These are phyloP conservation scores for Aspergillus sclerotiicarbonarius DNA, from an alignment of 495 filamentous ascomycete species.

Conservation along the genomic window DNA sequence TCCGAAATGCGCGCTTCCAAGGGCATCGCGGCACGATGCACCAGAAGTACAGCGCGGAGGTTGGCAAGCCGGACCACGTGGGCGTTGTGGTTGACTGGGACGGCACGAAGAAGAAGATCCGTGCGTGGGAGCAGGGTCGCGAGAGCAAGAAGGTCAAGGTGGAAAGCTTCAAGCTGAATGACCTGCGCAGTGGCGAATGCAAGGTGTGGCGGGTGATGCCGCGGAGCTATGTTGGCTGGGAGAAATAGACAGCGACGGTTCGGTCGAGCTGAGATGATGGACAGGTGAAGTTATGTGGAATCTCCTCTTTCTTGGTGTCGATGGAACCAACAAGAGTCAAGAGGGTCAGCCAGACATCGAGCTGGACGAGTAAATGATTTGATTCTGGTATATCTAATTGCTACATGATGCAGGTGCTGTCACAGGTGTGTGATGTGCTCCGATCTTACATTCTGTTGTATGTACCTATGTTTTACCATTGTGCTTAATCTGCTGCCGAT, in stretches of 20 bases:
- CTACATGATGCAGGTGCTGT: slow-evolving; percentile 18
- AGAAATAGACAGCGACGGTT: slow-evolving; percentile 32
- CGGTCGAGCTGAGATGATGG: slow-evolving; percentile 7
- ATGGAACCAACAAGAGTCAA: slow-evolving; percentile 4
- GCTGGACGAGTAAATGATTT: slow-evolving; percentile 23
- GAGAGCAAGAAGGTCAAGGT: slow-evolving; percentile 93
- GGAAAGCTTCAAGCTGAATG: slow-evolving; percentile 90
- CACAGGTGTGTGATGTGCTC: slow-evolving; percentile 9
- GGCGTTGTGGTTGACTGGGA: slow-evolving; percentile 98
- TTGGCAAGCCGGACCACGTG: slow-evolving; percentile 91
- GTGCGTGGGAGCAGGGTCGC: slow-evolving; percentile 91
- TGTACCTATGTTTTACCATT: slow-evolving; percentile 18
- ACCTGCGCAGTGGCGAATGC: slow-evolving; percentile 89
- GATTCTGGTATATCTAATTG: slow-evolving; percentile 27
- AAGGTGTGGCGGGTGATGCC: slow-evolving; percentile 98
- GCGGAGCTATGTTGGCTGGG: slow-evolving; percentile 89
- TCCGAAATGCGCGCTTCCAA: slow-evolving; percentile 93
- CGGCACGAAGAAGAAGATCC: slow-evolving; percentile 95
- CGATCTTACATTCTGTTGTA: slow-evolving; percentile 25
- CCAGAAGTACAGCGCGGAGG: slow-evolving; percentile 84
- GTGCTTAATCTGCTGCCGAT: background rate
- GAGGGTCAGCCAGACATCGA: slow-evolving; percentile 2
- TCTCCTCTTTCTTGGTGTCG: slow-evolving; percentile 3
- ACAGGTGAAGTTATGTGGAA: slow-evolving; percentile 2
- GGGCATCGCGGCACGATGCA: slow-evolving; percentile 95